Evolutionary conservation across 2,329 filamentous ascomycete species (phyloP), one percentile per base, ranked within the genome.

Genomic region (Neophaeococcomyces mojaviensis): DNA sequence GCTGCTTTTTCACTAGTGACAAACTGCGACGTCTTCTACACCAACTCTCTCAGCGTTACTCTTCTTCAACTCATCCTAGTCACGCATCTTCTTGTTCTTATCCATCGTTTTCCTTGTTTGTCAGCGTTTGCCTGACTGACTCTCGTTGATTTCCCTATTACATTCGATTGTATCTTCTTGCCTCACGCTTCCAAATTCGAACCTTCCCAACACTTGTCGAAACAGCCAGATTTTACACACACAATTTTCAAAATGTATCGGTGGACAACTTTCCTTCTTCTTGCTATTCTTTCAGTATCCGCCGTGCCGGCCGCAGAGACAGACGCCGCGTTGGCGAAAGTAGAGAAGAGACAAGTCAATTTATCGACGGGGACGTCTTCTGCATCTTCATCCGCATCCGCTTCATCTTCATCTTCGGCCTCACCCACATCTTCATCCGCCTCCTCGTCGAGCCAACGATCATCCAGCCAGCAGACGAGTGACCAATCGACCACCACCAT

Each of bases 341-440:
- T 3, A 35, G 32, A 44, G 28, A 44, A 44, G 41, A 33, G 41
- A 37, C 41, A 44, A 37, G 43, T 46, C 35, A 39, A 35, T 33
- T 16, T 46, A 20, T 46, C 43, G 12, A 46, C 43, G 7, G 43
- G 43, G 7, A 35, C 6, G 4, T 15, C 31, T 5, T 18, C 31
- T 15, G 43, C 6, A 8, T 15, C 31, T 8, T 18, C 31, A 3
- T 20, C 30, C 33, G 5, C 33, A 15, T 18, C 32, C 15, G 22
- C 43, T 4, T 18, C 44, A 38, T 47, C 51, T 22, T 38, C 42
- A 7, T 49, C 49, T 22, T 76, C 59, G 67, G 71, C 24, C 72
- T 76, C 65, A 61, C 74, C 44, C 71, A 77, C 53, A 68, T 76
- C 54, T 64, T 74, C 58, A 8, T 35, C 54, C 22, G 41, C 53